Base-by-base conservation (phyloP, 2,329 filamentous ascomycete species). In the Fusarium beomiforme region DNA sequence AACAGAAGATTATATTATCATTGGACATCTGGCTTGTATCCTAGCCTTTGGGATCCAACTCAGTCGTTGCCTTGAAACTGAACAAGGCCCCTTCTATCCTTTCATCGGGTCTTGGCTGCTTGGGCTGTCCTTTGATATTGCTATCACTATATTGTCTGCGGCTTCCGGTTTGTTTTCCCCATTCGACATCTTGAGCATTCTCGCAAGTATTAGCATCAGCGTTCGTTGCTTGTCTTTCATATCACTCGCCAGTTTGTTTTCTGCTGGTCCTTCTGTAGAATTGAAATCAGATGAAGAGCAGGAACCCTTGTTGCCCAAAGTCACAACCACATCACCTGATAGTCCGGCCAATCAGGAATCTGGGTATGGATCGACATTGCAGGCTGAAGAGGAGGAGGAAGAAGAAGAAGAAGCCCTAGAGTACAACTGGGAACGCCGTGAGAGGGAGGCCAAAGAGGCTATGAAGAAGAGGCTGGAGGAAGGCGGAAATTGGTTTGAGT, bases 401-500 rank as follows among this genome's bases (percentile, higher is more conserved):
- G 80, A 82, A 55, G 81, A 80, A 55, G 80, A 82, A 55, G 81
- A 82, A 56, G 79, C 77, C 19, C 79, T 83, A 2, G 88, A 91
- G 73, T 88, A 80, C 75, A 86, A 78, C 44, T 91, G 83, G 85
- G 86, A 85, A 77, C 86, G 81, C 63, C 84, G 80, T 50, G 83
- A 87, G 75, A 84, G 87, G 42, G 84, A 84, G 77, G 87, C 81
- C 51, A 87, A 83, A 77, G 90, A 86, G 79, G 87, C 81, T 69
- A 91, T 88, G 83, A 84, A 89, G 68, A 91, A 93, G 79, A 88
- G 91, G 5, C 85, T 94, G n/a, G 86, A 91, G 77, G 88, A 92
- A 70, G 88, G 92, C 64, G 93, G 93, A 2, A 93, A 90, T 70
- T 95, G 92, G 92, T 86, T 93, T 72, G 88, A 89, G 44, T 96